phyloP scores from a whole-genome alignment of 1,139 yeast genomes.

The Sugiyamaella neomexicana region DNA sequence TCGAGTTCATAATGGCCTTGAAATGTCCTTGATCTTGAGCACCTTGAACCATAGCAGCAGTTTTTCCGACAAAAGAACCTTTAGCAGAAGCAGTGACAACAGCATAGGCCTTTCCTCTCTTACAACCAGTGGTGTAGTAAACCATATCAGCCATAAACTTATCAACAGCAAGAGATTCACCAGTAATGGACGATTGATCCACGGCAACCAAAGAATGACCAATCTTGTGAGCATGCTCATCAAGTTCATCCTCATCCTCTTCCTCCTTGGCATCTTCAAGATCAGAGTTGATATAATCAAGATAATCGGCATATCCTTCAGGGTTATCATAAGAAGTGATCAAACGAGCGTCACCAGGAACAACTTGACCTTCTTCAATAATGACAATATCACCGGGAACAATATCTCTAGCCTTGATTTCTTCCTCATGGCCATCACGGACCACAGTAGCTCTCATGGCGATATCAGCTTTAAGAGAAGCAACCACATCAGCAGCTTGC shows the following conservation, averaged over 20 bases:
- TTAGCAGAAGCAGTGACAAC: conserved; percentile 76
- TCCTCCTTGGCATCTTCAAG: conserved; percentile 85
- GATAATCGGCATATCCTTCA: conserved; percentile 42
- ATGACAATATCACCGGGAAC: conserved; percentile 93
- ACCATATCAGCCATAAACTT: conserved; percentile 67
- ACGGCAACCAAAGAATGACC: conserved; percentile 57
- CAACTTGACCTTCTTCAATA: conserved; percentile 91
- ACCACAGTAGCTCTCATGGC: conserved; percentile 86
- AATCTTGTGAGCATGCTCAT: conserved; percentile 41
- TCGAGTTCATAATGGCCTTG: conserved; percentile 79
- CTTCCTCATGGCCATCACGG: conserved; percentile 77
- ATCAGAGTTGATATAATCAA: conserved; percentile 42
- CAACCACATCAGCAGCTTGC: conserved; percentile 96
- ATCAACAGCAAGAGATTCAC: conserved; percentile 80
- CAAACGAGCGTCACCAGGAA: conserved; percentile 92
- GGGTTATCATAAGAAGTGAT: conserved; percentile 51
- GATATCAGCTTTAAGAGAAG: conserved; percentile 87
- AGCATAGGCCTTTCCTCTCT: conserved; percentile 78
- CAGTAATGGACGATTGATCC: conserved; percentile 79
- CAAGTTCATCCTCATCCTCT: conserved; percentile 66
- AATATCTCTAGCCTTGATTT: conserved; percentile 75
- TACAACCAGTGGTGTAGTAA: conserved; percentile 76
- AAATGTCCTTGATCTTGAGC: conserved; percentile 76
- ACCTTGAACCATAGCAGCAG: conserved; percentile 77
- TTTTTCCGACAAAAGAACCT: conserved; percentile 69